Evolutionary conservation across 176 grass and related monocot genomes (phyloP).

Genomic region (Oryza meyeriana): DNA sequence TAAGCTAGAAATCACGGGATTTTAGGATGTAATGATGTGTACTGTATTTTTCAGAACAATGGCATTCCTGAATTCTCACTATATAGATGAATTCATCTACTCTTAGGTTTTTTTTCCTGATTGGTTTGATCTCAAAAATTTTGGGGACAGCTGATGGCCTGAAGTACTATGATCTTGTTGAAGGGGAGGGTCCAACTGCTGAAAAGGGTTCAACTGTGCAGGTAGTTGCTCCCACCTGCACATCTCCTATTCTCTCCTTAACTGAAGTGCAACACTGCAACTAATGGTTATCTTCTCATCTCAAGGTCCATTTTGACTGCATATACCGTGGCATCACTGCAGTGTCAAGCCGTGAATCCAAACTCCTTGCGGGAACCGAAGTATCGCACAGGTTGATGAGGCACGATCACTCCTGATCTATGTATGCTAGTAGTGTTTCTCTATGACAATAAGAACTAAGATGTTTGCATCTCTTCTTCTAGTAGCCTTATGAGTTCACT

Average conservation of each 20-base stretch:
- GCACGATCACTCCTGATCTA: background rate
- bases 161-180: slow-evolving; percentile 85
- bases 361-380: slow-evolving; percentile 92
- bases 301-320: slow-evolving; percentile 93
- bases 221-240: slow-evolving; percentile 31
- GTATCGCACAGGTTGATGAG: slow-evolving; percentile 82
- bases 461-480: slow-evolving; percentile 45
- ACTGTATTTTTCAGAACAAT: background rate
- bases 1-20: background rate
- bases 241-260: background rate
- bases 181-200: slow-evolving; percentile 67
- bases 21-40: background rate
- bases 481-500: slow-evolving; percentile 97
- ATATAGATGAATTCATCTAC: background rate
- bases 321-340: slow-evolving; percentile 79
- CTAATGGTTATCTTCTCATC: background rate
- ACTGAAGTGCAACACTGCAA: background rate
- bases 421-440: background rate
- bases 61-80: background rate
- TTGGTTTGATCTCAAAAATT: slow-evolving; percentile 17
- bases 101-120: background rate
- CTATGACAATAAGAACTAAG: slow-evolving; percentile 20
- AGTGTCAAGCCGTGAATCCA: slow-evolving; percentile 83
- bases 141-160: slow-evolving; percentile 68
- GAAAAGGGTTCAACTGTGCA: slow-evolving; percentile 72